phyloP scores from a whole-genome alignment of 257 asterid species.

The Prunella vulgaris region DNA sequence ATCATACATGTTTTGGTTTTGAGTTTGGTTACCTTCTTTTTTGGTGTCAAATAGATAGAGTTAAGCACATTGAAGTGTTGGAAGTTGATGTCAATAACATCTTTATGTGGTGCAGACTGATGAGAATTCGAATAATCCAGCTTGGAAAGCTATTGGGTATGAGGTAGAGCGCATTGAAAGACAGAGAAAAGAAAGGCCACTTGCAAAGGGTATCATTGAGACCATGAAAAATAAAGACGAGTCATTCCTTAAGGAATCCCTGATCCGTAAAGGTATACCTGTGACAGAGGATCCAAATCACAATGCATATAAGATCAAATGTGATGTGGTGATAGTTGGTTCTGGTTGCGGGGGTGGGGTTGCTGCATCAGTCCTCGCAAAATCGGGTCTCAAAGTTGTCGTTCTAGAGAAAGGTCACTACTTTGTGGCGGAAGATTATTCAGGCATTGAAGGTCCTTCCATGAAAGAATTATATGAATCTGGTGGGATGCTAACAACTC shows the following conservation, averaged over 20 bases:
- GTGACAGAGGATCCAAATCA: conserved; percentile 36
- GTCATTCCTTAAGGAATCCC: conserved; percentile 48
- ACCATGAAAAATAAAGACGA: conserved; percentile 36
- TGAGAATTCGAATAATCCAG: conserved; percentile 55
- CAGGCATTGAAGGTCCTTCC: conserved; percentile 85
- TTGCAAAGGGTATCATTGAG: conserved; percentile 70
- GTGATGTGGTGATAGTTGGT: conserved; percentile 88
- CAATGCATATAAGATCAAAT: conserved; percentile 36
- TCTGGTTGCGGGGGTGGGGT: conserved; percentile 95
- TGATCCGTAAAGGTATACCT: conserved; percentile 45
- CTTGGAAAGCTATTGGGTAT: conserved; percentile 76
- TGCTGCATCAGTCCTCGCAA: conserved; percentile 75
- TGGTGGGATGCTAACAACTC: conserved; percentile 60
- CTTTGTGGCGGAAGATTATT: conserved; percentile 70
- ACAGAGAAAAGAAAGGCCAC: conserved; percentile 43
- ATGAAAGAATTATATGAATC: conserved; percentile 56
- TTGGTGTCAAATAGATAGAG: background rate
- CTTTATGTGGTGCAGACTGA: conserved; percentile 49
- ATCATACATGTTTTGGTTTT: background rate
- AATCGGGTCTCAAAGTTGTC: conserved; percentile 67
- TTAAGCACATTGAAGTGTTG: background rate
- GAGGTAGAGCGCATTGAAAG: conserved; percentile 33
- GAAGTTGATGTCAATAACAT: background rate
- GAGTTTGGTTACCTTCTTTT: background rate
- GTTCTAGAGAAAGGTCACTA: conserved; percentile 83